These are phyloP conservation scores for Verticillium alfalfae DNA, from an alignment of 2,329 filamentous ascomycete genomes.

Conservation along the genomic window DNA sequence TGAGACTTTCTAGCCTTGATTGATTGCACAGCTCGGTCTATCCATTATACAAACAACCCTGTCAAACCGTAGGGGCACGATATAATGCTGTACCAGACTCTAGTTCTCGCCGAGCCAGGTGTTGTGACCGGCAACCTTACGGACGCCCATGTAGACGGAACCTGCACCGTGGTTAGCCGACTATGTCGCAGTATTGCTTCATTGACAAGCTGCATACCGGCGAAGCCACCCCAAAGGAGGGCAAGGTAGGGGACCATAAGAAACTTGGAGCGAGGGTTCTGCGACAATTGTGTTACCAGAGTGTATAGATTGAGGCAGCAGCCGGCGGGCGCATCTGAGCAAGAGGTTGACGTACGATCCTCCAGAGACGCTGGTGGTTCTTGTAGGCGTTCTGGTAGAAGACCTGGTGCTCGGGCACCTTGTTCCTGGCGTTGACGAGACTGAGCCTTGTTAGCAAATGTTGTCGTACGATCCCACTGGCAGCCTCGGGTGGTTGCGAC, in stretches of 20 bases:
- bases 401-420: constrained; percentile 69
- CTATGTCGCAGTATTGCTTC: neutral
- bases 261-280: constrained; percentile 60
- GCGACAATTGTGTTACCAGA: constrained; percentile 7
- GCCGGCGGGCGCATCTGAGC: constrained; percentile 4
- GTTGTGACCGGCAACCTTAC: constrained; percentile 73
- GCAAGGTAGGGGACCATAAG: constrained; percentile 65
- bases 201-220: constrained; percentile 42
- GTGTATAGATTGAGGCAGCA: neutral
- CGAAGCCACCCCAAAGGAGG: constrained; percentile 56
- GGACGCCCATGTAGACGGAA: constrained; percentile 66
- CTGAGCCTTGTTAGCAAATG: constrained; percentile 30
- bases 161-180: constrained; percentile 24
- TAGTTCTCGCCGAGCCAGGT: constrained; percentile 63
- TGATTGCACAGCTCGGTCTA: neutral
- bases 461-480: constrained; percentile 6
- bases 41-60: neutral
- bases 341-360: constrained; percentile 58
- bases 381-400: constrained; percentile 70
- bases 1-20: constrained; percentile 4
- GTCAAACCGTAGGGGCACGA: neutral
- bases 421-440: constrained; percentile 68
- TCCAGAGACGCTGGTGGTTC: constrained; percentile 65
- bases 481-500: neutral
- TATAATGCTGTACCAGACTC: constrained; percentile 4